These are phyloP conservation scores for Jatropha multifida DNA, from an alignment of 441 rosid genomes.

Conservation along the genomic window DNA sequence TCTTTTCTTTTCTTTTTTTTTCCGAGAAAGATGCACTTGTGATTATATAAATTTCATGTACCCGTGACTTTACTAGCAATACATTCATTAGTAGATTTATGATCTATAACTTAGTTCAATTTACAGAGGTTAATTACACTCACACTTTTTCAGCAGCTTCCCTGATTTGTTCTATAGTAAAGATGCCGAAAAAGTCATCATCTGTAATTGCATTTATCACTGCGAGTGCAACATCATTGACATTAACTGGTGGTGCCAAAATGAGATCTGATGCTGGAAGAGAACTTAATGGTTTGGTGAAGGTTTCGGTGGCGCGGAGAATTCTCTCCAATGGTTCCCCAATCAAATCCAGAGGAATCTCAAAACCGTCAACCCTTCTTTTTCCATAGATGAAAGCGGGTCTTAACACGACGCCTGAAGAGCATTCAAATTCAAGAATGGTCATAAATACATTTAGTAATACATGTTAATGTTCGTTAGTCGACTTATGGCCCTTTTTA, in stretches of 20 bases:
- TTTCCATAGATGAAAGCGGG: conserved; percentile 87
- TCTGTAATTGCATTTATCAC: conserved; percentile 62
- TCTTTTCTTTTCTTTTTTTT: too few species aligned
- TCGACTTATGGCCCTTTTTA: neutral
- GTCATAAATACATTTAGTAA: neutral
- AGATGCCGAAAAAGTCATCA: conserved; percentile 76
- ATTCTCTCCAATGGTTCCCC: conserved; percentile 74
- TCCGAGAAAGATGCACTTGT: too few species aligned
- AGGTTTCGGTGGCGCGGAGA: conserved; percentile 52
- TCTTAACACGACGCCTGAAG: conserved; percentile 77
- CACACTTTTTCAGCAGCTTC: conserved; percentile 72
- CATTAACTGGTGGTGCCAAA: conserved; percentile 77
- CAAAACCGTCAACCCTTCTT: conserved; percentile 62
- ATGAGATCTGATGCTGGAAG: conserved; percentile 88
- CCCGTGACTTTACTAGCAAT: neutral
- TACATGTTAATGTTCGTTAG: neutral
- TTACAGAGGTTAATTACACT: conserved; percentile 28
- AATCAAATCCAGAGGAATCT: conserved; percentile 77
- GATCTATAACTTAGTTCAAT: neutral
- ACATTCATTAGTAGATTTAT: neutral
- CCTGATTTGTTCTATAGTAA: conserved; percentile 92
- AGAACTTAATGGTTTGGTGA: conserved; percentile 67
- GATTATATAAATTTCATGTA: too few species aligned
- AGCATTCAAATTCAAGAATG: conserved; percentile 20
- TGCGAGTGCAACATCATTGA: conserved; percentile 80